These are phyloP conservation scores for Earliella scabrosa DNA, from an alignment of 1,284 basidiomycete genomes.

Conservation along the genomic window DNA sequence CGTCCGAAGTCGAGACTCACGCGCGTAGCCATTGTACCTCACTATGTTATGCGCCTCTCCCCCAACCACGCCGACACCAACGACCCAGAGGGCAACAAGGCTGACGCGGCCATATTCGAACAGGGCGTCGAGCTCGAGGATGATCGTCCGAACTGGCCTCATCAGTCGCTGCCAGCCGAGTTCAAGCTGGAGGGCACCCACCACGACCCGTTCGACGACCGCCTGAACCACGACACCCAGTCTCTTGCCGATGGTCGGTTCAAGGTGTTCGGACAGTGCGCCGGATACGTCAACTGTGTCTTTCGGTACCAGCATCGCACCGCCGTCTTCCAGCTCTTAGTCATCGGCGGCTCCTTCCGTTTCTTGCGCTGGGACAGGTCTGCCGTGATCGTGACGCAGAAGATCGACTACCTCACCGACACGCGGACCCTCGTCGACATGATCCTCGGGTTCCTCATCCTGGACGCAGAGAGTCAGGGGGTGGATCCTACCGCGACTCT, in stretches of 20 bases:
- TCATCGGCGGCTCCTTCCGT: constrained; percentile 10
- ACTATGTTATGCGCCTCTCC: background rate
- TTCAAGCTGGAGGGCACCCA: background rate
- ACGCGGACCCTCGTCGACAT: too few species aligned
- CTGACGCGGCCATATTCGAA: background rate
- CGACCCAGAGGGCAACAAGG: background rate
- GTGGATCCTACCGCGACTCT: too few species aligned
- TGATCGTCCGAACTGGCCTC: background rate
- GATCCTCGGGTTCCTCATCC: too few species aligned
- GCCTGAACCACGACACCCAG: background rate
- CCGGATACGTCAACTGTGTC: background rate
- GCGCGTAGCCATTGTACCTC: background rate
- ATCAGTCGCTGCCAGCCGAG: background rate
- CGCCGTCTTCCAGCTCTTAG: constrained; percentile 9
- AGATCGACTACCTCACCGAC: constrained; percentile 2
- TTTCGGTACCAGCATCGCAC: constrained; percentile 11
- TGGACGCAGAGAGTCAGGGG: too few species aligned
- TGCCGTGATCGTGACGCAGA: constrained; percentile 6
- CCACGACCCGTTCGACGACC: constrained; percentile 2
- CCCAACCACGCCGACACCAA: background rate
- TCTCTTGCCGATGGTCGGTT: too few species aligned
- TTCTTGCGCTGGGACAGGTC: constrained; percentile 18
- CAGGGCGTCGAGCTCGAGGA: background rate
- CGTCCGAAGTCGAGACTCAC: background rate
- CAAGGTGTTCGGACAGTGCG: background rate